A percentile compares a stretch with the other conserved stretches of the same genome.
phyloP scores from a whole-genome alignment of 345 rosid genomes.

The Salix purpurea region DNA sequence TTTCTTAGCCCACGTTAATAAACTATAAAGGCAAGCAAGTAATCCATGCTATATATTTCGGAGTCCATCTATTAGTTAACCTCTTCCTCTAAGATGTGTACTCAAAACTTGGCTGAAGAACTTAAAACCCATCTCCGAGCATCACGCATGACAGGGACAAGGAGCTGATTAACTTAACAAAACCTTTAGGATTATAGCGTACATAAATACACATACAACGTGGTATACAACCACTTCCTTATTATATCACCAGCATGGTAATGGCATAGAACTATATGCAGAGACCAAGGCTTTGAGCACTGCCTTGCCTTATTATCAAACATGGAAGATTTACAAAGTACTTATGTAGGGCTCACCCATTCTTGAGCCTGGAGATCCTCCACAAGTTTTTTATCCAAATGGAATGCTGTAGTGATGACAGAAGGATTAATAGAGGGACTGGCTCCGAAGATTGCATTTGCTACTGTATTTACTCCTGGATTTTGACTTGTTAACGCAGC shows the following conservation, averaged over 20 bases:
- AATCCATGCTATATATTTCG: no score
- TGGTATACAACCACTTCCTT: neutral
- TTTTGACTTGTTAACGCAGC: slow-evolving; percentile 17
- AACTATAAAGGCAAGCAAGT: no score
- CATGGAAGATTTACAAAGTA: neutral
- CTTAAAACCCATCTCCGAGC: no score
- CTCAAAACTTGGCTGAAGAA: no score
- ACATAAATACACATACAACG: no score
- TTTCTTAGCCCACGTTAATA: no score
- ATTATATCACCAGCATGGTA: neutral
- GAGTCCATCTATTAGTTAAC: no score
- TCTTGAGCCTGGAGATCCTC: neutral
- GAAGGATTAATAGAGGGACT: slow-evolving; percentile 6
- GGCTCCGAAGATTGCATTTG: slow-evolving; percentile 9
- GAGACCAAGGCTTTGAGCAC: neutral
- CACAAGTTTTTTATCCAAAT: slow-evolving; percentile 1
- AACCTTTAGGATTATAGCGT: no score
- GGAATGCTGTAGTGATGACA: slow-evolving; percentile 16
- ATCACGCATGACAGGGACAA: no score
- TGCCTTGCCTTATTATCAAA: neutral
- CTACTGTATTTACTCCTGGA: slow-evolving; percentile 12
- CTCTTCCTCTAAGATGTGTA: no score
- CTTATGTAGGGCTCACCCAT: neutral
- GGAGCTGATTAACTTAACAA: no score
- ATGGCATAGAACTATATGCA: neutral